A percentile compares a stretch with the other conserved stretches of the same genome.
These are phyloP conservation scores for Apodospora peruviana DNA, from an alignment of 495 filamentous ascomycete species.

Conservation along the genomic window DNA sequence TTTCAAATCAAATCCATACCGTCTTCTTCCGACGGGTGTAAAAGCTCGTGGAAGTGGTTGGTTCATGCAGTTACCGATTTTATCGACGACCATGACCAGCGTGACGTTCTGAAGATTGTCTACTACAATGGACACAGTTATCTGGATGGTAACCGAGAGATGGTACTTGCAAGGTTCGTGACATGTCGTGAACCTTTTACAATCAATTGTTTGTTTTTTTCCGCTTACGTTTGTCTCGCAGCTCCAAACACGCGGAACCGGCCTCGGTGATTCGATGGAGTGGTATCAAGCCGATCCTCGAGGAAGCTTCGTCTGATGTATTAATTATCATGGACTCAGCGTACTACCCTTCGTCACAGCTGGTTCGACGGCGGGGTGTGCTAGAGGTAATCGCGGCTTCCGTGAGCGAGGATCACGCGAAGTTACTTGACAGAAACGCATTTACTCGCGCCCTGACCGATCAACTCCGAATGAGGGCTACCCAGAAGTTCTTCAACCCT, in stretches of 20 bases:
- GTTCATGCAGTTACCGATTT: slow-evolving; percentile 37
- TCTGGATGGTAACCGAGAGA: slow-evolving; percentile 39
- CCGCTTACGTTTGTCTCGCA: slow-evolving; percentile 11
- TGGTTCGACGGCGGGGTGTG: slow-evolving; percentile 35
- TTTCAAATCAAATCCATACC: slow-evolving; percentile 38
- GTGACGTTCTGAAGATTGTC: slow-evolving; percentile 42
- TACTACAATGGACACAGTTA: slow-evolving; percentile 44
- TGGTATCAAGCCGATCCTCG: slow-evolving; percentile 41
- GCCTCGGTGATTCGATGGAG: slow-evolving; percentile 40
- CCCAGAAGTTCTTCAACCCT: slow-evolving; percentile 28
- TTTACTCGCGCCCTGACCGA: slow-evolving; percentile 40
- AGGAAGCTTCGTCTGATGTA: slow-evolving; percentile 38
- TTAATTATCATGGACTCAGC: slow-evolving; percentile 48
- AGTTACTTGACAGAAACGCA: slow-evolving; percentile 31
- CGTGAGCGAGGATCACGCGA: slow-evolving; percentile 38
- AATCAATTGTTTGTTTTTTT: not conserved
- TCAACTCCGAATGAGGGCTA: slow-evolving; percentile 34
- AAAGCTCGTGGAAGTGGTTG: slow-evolving; percentile 38
- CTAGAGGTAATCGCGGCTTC: slow-evolving; percentile 45
- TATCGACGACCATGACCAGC: slow-evolving; percentile 36
- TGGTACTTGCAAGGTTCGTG: slow-evolving; percentile 42
- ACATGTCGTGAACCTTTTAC: not conserved
- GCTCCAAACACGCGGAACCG: slow-evolving; percentile 36
- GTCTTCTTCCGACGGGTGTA: slow-evolving; percentile 31
- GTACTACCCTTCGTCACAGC: slow-evolving; percentile 40